Percentiles rank a stretch among this genome's conserved stretches.
Evolutionary conservation across 140 eudicot species (phyloP).

Genomic region (Stevia rebaudiana): DNA sequence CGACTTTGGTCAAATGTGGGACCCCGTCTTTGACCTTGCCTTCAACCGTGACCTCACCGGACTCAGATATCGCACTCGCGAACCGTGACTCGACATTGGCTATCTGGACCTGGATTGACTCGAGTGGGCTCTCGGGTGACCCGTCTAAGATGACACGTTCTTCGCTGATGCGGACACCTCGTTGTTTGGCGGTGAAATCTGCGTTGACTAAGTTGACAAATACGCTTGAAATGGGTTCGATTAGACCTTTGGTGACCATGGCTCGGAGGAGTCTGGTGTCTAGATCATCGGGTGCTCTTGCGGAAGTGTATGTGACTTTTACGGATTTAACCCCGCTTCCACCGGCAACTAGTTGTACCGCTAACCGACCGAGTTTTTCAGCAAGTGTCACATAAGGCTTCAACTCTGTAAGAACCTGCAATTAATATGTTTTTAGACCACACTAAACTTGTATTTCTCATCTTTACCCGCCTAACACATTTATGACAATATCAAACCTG

Average conservation of each 20-base stretch:
- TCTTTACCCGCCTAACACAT: not conserved
- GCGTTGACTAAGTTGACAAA: constrained; percentile 84
- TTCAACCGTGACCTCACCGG: constrained; percentile 72
- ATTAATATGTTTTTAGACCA: not conserved
- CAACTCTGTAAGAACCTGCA: constrained; percentile 80
- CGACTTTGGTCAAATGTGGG: constrained; percentile 85
- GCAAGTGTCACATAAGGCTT: constrained; percentile 78
- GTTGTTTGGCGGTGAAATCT: constrained; percentile 80
- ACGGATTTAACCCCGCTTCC: constrained; percentile 91
- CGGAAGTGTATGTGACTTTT: constrained; percentile 67
- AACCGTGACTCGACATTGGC: constrained; percentile 84
- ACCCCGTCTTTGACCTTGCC: constrained; percentile 81
- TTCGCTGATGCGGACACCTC: constrained; percentile 76
- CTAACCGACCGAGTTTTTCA: constrained; percentile 84
- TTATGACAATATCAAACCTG: too few species aligned
- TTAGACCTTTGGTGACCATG: constrained; percentile 84
- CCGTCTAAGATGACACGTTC: constrained; percentile 62
- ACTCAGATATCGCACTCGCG: constrained; percentile 72
- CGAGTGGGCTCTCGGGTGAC: constrained; percentile 83
- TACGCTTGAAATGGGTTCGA: constrained; percentile 77
- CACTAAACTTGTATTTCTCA: not conserved
- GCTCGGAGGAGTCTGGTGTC: constrained; percentile 93
- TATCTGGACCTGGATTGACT: constrained; percentile 67
- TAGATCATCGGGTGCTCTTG: constrained; percentile 86
- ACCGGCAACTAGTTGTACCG: constrained; percentile 85